Conservation (phyloP, 768 basidiomycete species). For the Termitomyces sp. region DNA sequence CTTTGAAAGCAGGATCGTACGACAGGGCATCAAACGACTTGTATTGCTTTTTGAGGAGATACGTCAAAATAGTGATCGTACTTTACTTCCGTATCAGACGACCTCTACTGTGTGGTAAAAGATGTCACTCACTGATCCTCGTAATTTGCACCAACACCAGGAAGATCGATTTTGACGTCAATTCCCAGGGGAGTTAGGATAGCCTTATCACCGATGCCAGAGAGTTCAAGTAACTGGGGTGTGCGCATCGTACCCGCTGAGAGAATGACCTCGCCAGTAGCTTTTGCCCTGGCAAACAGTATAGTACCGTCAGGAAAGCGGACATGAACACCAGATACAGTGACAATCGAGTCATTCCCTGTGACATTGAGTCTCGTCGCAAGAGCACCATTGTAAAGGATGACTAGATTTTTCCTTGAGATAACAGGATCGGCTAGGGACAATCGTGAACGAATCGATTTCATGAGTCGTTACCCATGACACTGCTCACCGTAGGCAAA, state of each 20-base stretch:
- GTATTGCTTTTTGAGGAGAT: constrained; percentile 24
- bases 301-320: constrained; percentile 23
- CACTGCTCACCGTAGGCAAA: constrained; percentile 25
- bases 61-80: constrained; percentile 26
- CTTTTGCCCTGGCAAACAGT: constrained; percentile 11
- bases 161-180: constrained; percentile 26
- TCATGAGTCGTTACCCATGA: neutral
- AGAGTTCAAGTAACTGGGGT: constrained; percentile 32
- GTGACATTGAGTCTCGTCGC: constrained; percentile 18
- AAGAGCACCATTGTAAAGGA: constrained; percentile 21
- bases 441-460: neutral
- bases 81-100: constrained; percentile 11
- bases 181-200: constrained; percentile 21
- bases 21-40: constrained; percentile 27
- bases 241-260: constrained; percentile 29
- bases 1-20: constrained; percentile 24
- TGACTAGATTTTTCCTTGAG: constrained; percentile 18
- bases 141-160: constrained; percentile 30
- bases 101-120: no score
- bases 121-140: constrained; percentile 24
- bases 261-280: constrained; percentile 24
- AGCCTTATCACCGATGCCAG: constrained; percentile 25
- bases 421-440: constrained; percentile 24
- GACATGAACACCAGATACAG: constrained; percentile 21
- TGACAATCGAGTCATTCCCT: constrained; percentile 1